Percentiles rank a stretch among this genome's conserved stretches.
phyloP scores from a whole-genome alignment of 2,329 filamentous ascomycete species.

The Hypocreales sp. region DNA sequence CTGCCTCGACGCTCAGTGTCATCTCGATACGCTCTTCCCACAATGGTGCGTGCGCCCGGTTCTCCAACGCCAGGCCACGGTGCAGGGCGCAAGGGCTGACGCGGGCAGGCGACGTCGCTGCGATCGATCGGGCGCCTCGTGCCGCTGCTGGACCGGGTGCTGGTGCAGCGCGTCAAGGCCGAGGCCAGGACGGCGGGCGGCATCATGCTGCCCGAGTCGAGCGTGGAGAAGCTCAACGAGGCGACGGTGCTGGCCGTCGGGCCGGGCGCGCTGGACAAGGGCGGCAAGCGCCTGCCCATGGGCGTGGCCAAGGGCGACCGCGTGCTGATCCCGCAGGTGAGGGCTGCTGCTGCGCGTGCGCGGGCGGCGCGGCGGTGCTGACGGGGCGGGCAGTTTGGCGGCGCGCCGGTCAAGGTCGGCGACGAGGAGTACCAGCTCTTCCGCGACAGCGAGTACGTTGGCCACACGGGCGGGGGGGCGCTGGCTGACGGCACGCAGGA shows the following conservation, averaged over 20 bases:
- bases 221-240: slow-evolving; percentile 97
- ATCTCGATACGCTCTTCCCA: too few species aligned
- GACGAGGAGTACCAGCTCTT: slow-evolving; percentile 94
- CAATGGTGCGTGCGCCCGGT: slow-evolving; percentile 12
- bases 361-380: too few species aligned
- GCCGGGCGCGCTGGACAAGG: slow-evolving; percentile 72
- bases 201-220: slow-evolving; percentile 94
- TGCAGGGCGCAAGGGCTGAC: too few species aligned
- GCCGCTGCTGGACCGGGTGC: slow-evolving; percentile 92
- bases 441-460: slow-evolving; percentile 89
- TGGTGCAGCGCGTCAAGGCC: slow-evolving; percentile 95
- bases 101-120: slow-evolving; percentile 58
- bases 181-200: slow-evolving; percentile 92
- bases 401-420: slow-evolving; percentile 89
- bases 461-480: background rate
- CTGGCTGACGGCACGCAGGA: slow-evolving; percentile 34
- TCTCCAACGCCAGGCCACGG: too few species aligned
- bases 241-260: slow-evolving; percentile 92
- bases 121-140: slow-evolving; percentile 91
- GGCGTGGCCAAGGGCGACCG: slow-evolving; percentile 74
- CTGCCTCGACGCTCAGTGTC: background rate
- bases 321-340: slow-evolving; percentile 87
- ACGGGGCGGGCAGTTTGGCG: slow-evolving; percentile 78
- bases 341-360: too few species aligned
- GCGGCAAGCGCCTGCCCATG: slow-evolving; percentile 77